Evolutionary conservation across 2,329 filamentous ascomycete species (phyloP), one percentile per base, ranked within the genome.

Genomic region (Colletotrichum shisoi): DNA sequence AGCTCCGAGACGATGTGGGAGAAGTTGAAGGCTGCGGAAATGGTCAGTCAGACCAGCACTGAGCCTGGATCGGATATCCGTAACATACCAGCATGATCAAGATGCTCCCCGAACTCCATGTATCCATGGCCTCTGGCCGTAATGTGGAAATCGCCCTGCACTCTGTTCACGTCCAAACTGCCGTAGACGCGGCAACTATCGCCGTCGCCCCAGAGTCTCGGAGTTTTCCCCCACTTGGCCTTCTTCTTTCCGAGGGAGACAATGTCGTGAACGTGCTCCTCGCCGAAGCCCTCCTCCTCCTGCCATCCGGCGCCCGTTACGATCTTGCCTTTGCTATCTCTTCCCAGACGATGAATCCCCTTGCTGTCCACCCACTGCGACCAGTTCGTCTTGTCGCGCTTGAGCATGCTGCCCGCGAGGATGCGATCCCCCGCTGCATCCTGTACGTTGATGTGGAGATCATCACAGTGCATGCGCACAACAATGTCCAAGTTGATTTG

Each of bases 401-500:
- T 84, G 69, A 99, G 83, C 70, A 89, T 83, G 44, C 89, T 84
- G 4, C 87, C 91, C 3, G 95, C 95, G 37, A 96, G 84, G 73
- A 98, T 96, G 70, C 92, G 89, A 78, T 99, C 95, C 59, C 95
- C 94, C 0, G 93, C 88, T 2, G 94, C 94, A 78, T 99, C 95
- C 81, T 98, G 95, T 57, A 99, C 94, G 80, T 99, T 98, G 79
- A 99, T 84, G 80, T 97, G 92, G n/a, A 99, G 81, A 75, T 96
- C 90, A 64, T 84, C 81, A 82, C 95, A 99, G 72, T 85, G 82
- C 95, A 99, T 99, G 59, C 85, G 85, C 56, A 99, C 84, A 5
- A 98, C 92, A n/a, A 96, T 84, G 79, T 99, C 95, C 65, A 99
- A 82, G 81, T 99, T 99, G 80, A 99, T 91, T 79, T 98, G 94